Conservation (phyloP, 345 rosid genomes). For the Aurinia saxatilis region DNA sequence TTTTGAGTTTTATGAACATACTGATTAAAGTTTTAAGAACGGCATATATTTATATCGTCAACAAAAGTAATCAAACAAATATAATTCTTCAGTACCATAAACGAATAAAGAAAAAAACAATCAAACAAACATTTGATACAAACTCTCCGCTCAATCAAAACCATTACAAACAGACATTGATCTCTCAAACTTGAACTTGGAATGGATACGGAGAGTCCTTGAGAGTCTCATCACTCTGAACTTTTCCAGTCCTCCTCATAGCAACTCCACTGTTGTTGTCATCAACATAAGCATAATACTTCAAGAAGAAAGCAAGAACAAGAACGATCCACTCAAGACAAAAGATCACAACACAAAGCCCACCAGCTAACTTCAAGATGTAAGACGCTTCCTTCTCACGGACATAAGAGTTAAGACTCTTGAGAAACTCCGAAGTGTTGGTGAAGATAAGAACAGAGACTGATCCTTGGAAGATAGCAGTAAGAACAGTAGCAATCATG, state of each 20-base stretch:
- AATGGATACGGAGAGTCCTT: slow-evolving; percentile 83
- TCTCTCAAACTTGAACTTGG: slow-evolving; percentile 42
- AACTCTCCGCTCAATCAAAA: background rate
- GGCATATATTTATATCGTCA: background rate
- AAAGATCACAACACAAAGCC: slow-evolving; percentile 62
- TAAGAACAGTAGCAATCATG: slow-evolving; percentile 76
- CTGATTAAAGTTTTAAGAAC: background rate
- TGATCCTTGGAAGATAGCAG: slow-evolving; percentile 91
- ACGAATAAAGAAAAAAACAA: background rate
- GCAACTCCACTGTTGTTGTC: slow-evolving; percentile 22
- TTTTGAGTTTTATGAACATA: background rate
- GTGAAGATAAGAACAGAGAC: slow-evolving; percentile 73
- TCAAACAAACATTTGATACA: slow-evolving; percentile 17
- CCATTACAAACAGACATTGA: background rate
- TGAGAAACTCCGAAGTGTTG: slow-evolving; percentile 56
- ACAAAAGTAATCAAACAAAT: background rate
- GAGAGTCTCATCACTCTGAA: slow-evolving; percentile 68
- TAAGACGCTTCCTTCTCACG: slow-evolving; percentile 74
- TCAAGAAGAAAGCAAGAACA: slow-evolving; percentile 82
- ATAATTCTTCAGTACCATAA: background rate
- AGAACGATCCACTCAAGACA: slow-evolving; percentile 86
- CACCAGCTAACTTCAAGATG: slow-evolving; percentile 78
- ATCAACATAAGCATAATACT: slow-evolving; percentile 60
- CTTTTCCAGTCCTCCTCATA: slow-evolving; percentile 52
- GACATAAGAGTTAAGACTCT: slow-evolving; percentile 67